phyloP scores from a whole-genome alignment of 345 rosid species.

The Pistacia vera region DNA sequence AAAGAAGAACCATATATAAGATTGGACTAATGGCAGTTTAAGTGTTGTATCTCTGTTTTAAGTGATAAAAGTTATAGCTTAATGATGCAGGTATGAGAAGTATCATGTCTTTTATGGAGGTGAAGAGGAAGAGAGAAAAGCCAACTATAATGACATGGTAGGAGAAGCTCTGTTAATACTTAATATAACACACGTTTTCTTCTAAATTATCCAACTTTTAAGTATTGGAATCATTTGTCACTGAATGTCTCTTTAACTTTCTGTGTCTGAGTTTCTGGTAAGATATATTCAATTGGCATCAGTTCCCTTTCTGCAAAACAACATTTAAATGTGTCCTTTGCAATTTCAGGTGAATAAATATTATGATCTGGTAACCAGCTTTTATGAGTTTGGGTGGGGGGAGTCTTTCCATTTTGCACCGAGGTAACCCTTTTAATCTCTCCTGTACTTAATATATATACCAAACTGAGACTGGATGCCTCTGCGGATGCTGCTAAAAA shows the following conservation, averaged over 20 bases:
- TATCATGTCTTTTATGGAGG: slow-evolving; percentile 84
- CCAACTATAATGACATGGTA: slow-evolving; percentile 93
- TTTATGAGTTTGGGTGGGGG: slow-evolving; percentile 98
- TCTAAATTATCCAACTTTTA: neutral
- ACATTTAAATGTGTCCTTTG: neutral
- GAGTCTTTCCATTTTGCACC: slow-evolving; percentile 98
- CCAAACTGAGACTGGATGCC: neutral
- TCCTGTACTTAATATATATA: neutral
- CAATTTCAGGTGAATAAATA: slow-evolving; percentile 82
- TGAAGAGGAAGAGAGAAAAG: slow-evolving; percentile 83
- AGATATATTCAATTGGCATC: neutral
- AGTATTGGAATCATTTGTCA: too few relatives aligned
- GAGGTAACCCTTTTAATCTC: slow-evolving; percentile 47
- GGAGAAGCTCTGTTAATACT: slow-evolving; percentile 8
- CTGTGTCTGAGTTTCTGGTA: neutral
- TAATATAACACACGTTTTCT: neutral
- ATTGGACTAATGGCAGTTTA: too few relatives aligned
- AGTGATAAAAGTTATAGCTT: slow-evolving; percentile 3
- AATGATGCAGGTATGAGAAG: slow-evolving; percentile 82
- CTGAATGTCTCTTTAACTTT: neutral
- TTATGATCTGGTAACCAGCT: slow-evolving; percentile 96
- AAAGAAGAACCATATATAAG: too few relatives aligned
- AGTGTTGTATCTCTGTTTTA: neutral
- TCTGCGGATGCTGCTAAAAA: slow-evolving; percentile 13
- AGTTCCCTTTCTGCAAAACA: neutral